These are phyloP conservation scores for Coelastrella sp. DNA, from an alignment of 139 green algal species.

Conservation along the genomic window DNA sequence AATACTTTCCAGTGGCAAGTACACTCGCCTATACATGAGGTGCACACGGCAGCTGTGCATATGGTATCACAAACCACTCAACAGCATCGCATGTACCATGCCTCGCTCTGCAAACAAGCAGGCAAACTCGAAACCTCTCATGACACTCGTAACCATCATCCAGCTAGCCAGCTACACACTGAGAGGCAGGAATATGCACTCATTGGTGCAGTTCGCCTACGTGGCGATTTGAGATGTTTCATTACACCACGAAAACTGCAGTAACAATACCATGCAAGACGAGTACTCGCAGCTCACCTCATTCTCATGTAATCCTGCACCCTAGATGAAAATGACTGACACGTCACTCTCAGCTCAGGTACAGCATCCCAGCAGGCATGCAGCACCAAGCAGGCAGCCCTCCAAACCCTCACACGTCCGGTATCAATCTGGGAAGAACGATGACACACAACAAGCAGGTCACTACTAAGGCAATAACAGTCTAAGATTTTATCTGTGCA, in stretches of 20 bases:
- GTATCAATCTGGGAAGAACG: conserved; percentile 6
- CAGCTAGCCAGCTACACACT: too few species aligned
- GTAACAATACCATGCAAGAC: not conserved
- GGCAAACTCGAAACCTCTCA: too few species aligned
- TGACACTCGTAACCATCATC: too few species aligned
- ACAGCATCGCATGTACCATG: too few species aligned
- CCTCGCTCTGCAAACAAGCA: too few species aligned
- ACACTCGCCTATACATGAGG: too few species aligned
- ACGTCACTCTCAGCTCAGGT: not conserved
- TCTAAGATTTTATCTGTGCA: not conserved
- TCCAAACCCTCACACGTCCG: not conserved
- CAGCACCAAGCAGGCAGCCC: not conserved
- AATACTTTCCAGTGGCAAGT: too few species aligned
- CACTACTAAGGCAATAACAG: not conserved
- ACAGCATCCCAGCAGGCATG: not conserved
- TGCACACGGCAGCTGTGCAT: too few species aligned
- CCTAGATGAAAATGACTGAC: not conserved
- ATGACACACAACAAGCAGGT: not conserved
- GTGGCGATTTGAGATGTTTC: not conserved
- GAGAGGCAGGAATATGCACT: too few species aligned
- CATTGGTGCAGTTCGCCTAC: not conserved
- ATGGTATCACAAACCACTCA: too few species aligned
- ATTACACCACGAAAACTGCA: too few species aligned
- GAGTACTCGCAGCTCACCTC: not conserved
- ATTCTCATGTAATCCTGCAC: not conserved